These are phyloP conservation scores for Boletus sp. DNA, from an alignment of 1,284 basidiomycete genomes.

Conservation along the genomic window DNA sequence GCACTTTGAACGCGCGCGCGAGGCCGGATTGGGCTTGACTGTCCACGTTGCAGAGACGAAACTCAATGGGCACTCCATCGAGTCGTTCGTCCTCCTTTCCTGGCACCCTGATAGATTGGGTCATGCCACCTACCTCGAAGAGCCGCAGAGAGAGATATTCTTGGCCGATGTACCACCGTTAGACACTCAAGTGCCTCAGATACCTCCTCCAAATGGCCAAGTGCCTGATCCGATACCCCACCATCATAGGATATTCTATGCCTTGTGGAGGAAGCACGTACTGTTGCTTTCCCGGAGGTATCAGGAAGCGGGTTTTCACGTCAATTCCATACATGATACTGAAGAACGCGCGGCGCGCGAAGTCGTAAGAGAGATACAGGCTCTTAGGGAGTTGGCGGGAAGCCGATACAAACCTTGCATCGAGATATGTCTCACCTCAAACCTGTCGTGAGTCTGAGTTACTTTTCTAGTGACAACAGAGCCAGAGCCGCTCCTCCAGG, in stretches of 20 bases:
- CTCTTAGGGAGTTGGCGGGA: constrained; percentile 13
- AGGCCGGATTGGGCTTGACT: constrained; percentile 62
- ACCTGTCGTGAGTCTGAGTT: constrained; percentile 54
- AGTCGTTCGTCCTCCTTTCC: constrained; percentile 62
- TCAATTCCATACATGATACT: constrained; percentile 10
- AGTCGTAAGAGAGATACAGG: constrained; percentile 27
- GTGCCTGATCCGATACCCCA: constrained; percentile 21
- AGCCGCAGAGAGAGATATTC: constrained; percentile 55
- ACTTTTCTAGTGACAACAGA: neutral
- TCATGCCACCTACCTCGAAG: constrained; percentile 77
- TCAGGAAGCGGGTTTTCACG: constrained; percentile 13
- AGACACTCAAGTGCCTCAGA: constrained; percentile 16
- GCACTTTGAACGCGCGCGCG: constrained; percentile 53
- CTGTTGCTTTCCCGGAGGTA: constrained; percentile 20
- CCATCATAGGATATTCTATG: constrained; percentile 25
- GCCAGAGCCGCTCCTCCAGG: constrained; percentile 32
- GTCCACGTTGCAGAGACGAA: constrained; percentile 75
- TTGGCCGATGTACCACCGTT: constrained; percentile 32
- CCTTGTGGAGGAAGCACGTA: constrained; percentile 27
- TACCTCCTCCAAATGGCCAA: constrained; percentile 19
- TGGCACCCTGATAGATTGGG: constrained; percentile 69
- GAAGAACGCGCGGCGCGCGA: constrained; percentile 23
- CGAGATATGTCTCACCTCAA: constrained; percentile 81
- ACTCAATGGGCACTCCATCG: constrained; percentile 44
- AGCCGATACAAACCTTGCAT: constrained; percentile 53